A percentile compares a stretch with the other conserved stretches of the same genome.
These are phyloP conservation scores for Glycine soja DNA, from an alignment of 306 rosid genomes.

Conservation along the genomic window DNA sequence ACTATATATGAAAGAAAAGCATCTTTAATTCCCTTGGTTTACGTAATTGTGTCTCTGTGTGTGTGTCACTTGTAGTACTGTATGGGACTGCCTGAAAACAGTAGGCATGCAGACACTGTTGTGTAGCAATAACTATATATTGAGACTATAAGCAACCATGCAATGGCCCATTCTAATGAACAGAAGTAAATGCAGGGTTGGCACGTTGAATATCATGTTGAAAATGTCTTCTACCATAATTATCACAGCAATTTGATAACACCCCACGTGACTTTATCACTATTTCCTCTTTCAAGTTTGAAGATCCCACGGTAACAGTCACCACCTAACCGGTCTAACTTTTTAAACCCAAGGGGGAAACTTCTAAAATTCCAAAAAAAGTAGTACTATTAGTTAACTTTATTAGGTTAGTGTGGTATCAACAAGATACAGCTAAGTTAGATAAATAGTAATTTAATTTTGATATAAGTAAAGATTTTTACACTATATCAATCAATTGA, in stretches of 20 bases:
- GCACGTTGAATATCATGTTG: constrained; percentile 50
- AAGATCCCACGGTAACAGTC: constrained; percentile 16
- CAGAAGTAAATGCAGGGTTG: constrained; percentile 40
- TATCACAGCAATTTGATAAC: constrained; percentile 44
- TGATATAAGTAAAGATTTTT: no score
- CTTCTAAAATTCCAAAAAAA: constrained; percentile 45
- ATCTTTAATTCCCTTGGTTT: not conserved
- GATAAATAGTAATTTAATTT: no score
- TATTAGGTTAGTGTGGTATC: no score
- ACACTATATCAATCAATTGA: no score
- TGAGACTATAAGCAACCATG: constrained; percentile 15
- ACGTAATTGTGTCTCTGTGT: not conserved
- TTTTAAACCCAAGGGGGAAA: constrained; percentile 52
- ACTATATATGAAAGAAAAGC: not conserved
- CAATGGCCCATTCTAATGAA: constrained; percentile 35
- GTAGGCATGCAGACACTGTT: not conserved
- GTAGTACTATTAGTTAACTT: no score
- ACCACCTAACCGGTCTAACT: not conserved
- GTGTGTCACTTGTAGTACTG: not conserved
- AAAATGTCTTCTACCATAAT: constrained; percentile 53
- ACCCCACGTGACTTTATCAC: constrained; percentile 37
- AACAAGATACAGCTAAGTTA: not conserved
- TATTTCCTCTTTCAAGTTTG: constrained; percentile 37
- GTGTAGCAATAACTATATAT: constrained; percentile 11
- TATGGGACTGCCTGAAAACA: constrained; percentile 13